Evolutionary conservation across 169 alveolate genomes (phyloP), one percentile per base, ranked within the genome.

Genomic region (Eimeria nieschulzi): DNA sequence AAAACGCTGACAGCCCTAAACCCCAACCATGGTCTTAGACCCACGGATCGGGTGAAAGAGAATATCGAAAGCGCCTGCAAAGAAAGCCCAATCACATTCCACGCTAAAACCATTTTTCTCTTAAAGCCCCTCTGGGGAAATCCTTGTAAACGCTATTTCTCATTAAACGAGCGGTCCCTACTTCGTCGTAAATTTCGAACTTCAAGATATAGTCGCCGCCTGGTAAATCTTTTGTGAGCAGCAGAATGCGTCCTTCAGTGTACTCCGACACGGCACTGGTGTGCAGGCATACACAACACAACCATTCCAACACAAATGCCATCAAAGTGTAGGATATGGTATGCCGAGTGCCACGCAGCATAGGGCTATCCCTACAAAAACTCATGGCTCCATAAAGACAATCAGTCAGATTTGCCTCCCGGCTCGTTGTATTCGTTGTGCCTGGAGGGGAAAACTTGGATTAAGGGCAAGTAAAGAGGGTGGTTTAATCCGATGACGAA

Each of bases 191-290:
- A 26, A 84, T 84, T 7, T 51, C 72, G 26, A 88, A 59, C 72
- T 76, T 53, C 78, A 91, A 33, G 19, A 64, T 63, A 46, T 76
- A 91, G 46, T 91, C 94, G 2, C 94, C 94, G 1, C 80, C 51
- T 9, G 71, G 82, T 12, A 82, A 61, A 53, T 80, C 87, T 15
- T 70, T 63, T n/a, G 90, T 33, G 46, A 91, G 64, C 80, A 91
- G 86, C 73, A 91, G 83, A 51, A 91, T 71, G 2, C 94, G 91
- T 56, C 64, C 55, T 23, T 91, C 84, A 9, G 71, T 61, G 25
- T 73, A 33, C 39, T 59, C 64, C 23, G 87, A 55, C 66, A 72
- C 78, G 8, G 92, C 84, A 13, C 91, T 84, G 83, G 53, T 56
- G 2, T 9, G 56, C 82, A 23, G 39, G 21, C 84, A 75, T 21